Percentiles rank a stretch among this genome's conserved stretches.
These are phyloP conservation scores for Wallacemonas sp. DNA, from an alignment of 208 protist genomes.

Conservation along the genomic window DNA sequence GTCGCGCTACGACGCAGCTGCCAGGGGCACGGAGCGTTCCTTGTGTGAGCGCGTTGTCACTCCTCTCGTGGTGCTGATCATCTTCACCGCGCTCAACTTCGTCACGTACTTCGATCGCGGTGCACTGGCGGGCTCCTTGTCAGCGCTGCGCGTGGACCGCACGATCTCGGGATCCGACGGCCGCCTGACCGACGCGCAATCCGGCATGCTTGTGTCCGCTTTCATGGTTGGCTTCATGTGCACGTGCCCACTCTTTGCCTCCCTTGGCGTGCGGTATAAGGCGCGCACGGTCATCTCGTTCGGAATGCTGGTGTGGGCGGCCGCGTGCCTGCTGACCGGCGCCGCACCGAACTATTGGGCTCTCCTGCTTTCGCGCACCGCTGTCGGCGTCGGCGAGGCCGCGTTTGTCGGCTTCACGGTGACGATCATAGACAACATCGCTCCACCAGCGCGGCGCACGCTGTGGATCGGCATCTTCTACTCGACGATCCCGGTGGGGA, in stretches of 20 bases:
- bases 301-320: conserved; percentile 67
- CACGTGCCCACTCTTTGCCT: conserved; percentile 66
- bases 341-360: conserved; percentile 48
- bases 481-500: conserved; percentile 84
- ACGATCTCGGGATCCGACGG: conserved; percentile 16
- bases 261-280: conserved; percentile 33
- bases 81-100: conserved; percentile 77
- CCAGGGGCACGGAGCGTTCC: background rate
- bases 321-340: conserved; percentile 46
- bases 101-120: conserved; percentile 87
- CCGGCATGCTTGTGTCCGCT: conserved; percentile 62
- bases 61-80: conserved; percentile 12
- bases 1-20: background rate
- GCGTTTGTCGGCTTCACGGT: conserved; percentile 81
- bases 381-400: conserved; percentile 83
- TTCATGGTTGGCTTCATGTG: conserved; percentile 87
- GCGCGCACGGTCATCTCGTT: conserved; percentile 49
- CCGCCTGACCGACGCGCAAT: conserved; percentile 46
- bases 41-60: background rate
- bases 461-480: conserved; percentile 87
- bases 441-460: conserved; percentile 55
- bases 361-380: conserved; percentile 51
- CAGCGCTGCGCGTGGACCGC: conserved; percentile 40
- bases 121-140: conserved; percentile 50
- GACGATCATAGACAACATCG: conserved; percentile 84